Conservation (phyloP, 306 rosid genomes). For the Hippophae gyantsensis region DNA sequence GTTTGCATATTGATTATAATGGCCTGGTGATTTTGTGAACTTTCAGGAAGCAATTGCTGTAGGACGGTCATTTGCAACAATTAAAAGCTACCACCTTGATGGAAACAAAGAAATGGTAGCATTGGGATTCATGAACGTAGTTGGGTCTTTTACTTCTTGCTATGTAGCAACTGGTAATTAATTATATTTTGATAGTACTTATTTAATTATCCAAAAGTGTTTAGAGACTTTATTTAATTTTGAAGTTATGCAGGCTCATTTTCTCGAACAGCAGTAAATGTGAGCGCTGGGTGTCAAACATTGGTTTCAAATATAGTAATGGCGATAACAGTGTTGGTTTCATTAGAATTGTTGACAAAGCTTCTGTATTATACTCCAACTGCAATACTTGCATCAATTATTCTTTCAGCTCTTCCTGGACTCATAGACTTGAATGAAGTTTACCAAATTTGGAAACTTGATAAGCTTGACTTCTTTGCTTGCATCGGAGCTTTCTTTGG, state of each 20-base stretch:
- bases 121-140: conserved; percentile 65
- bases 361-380: conserved; percentile 68
- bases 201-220: background rate
- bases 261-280: conserved; percentile 70
- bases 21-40: background rate
- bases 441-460: conserved; percentile 64
- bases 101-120: conserved; percentile 91
- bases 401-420: conserved; percentile 79
- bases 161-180: conserved; percentile 74
- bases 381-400: conserved; percentile 65
- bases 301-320: conserved; percentile 64
- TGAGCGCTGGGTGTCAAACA: conserved; percentile 69
- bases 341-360: conserved; percentile 50
- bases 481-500: conserved; percentile 66
- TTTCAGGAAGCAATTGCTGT: conserved; percentile 83
- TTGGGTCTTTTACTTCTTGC: conserved; percentile 86
- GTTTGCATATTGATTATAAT: background rate
- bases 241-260: conserved; percentile 47
- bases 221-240: no score
- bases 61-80: conserved; percentile 70
- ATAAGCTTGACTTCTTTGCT: conserved; percentile 68
- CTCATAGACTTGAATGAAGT: conserved; percentile 49
- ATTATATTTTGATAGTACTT: background rate
- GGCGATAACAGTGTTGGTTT: conserved; percentile 54
- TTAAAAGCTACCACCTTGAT: conserved; percentile 64